A percentile compares a stretch with the other conserved stretches of the same genome.
Evolutionary conservation across 352 stramenopile species (phyloP).

Genomic region (Pythium grandisporangium): DNA sequence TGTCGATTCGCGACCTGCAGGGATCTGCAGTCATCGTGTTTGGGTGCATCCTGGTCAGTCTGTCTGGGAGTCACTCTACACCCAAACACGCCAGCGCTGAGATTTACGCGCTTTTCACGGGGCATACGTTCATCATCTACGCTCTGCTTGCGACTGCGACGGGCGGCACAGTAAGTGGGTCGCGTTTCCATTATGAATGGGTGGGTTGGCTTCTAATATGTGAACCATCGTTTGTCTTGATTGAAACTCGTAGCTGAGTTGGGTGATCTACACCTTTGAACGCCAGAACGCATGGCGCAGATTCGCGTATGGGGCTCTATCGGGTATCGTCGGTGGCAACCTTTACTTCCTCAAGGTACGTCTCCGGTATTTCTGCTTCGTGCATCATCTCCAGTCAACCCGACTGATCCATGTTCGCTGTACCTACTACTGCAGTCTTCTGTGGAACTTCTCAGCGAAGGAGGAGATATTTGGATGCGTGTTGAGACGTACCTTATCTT

Average conservation of each 20-base stretch:
- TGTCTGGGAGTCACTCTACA: constrained; percentile 75
- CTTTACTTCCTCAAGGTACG: constrained; percentile 85
- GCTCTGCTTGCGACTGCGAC: constrained; percentile 25
- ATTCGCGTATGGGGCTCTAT: constrained; percentile 76
- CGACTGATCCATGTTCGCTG: too few relatives aligned
- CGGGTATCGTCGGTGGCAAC: constrained; percentile 75
- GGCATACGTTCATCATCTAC: constrained; percentile 67
- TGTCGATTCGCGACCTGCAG: constrained; percentile 65
- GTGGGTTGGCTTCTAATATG: too few relatives aligned
- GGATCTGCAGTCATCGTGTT: constrained; percentile 68
- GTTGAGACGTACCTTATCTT: constrained; percentile 76
- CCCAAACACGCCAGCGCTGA: constrained; percentile 65
- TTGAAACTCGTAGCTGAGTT: constrained; percentile 38
- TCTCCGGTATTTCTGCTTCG: too few relatives aligned
- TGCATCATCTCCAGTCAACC: too few relatives aligned
- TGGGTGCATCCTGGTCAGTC: constrained; percentile 63
- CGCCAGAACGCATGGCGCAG: constrained; percentile 60
- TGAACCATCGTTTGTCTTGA: too few relatives aligned
- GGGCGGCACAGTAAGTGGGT: constrained; percentile 34
- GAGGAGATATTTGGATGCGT: constrained; percentile 50
- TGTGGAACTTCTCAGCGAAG: constrained; percentile 71
- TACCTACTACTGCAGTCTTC: constrained; percentile 67
- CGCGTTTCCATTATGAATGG: too few relatives aligned
- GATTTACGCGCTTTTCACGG: constrained; percentile 72
- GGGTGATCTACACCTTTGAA: constrained; percentile 56